Conservation (phyloP, 2,329 filamentous ascomycete species). For the Lachnellula subtilissima region DNA sequence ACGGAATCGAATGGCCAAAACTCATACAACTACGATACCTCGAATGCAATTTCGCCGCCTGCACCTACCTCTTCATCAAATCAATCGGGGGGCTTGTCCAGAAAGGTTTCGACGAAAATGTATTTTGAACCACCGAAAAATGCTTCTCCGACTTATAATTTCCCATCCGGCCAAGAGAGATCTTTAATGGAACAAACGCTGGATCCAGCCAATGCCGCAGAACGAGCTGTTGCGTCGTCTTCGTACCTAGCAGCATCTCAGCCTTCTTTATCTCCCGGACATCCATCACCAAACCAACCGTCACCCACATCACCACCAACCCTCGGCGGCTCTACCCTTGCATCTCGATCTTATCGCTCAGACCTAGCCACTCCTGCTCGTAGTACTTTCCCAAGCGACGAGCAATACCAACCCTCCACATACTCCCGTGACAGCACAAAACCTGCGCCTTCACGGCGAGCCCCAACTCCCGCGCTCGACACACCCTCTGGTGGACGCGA, state of each 20-base stretch:
- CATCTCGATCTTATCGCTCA: slow-evolving; percentile 54
- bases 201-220: slow-evolving; percentile 64
- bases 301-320: slow-evolving; percentile 63
- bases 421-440: slow-evolving; percentile 31
- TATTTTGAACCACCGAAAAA: slow-evolving; percentile 71
- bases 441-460: slow-evolving; percentile 44
- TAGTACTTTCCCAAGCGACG: slow-evolving; percentile 47
- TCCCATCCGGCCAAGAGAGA: slow-evolving; percentile 64
- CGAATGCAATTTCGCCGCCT: slow-evolving; percentile 48
- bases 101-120: slow-evolving; percentile 73
- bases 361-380: slow-evolving; percentile 51
- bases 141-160: slow-evolving; percentile 62
- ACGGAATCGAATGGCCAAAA: slow-evolving; percentile 24
- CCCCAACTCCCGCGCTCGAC: slow-evolving; percentile 58
- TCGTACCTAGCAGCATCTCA: slow-evolving; percentile 63
- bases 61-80: slow-evolving; percentile 51
- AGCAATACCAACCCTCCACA: slow-evolving; percentile 25
- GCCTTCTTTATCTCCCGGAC: slow-evolving; percentile 49
- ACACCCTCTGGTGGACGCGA: slow-evolving; percentile 45
- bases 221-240: slow-evolving; percentile 61
- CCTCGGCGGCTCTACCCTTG: slow-evolving; percentile 42
- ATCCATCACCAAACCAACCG: slow-evolving; percentile 62
- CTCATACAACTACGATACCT: slow-evolving; percentile 48
- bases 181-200: slow-evolving; percentile 59
- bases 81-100: slow-evolving; percentile 54